Conservation (phyloP, 768 basidiomycete genomes). For the Plicaturopsis crispa region DNA sequence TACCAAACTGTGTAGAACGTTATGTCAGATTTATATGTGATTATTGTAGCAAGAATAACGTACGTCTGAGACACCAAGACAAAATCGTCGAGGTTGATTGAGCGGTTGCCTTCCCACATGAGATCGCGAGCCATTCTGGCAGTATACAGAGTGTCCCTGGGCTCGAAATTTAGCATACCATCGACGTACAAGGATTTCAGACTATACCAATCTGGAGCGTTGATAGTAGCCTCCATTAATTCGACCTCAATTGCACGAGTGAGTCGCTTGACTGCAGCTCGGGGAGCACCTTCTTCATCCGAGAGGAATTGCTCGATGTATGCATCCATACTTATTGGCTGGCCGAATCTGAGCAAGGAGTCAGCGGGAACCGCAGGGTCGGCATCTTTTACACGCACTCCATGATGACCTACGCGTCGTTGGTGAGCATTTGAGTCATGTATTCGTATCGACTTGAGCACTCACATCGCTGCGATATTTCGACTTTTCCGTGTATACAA, state of each 20-base stretch:
- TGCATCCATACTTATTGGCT: constrained; percentile 66
- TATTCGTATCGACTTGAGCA: too few relatives aligned
- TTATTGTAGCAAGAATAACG: constrained; percentile 20
- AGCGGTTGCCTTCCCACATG: constrained; percentile 80
- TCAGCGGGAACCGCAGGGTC: constrained; percentile 6
- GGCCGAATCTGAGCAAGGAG: constrained; percentile 59
- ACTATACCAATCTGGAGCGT: constrained; percentile 88
- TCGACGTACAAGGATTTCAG: constrained; percentile 5
- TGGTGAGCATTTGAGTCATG: too few relatives aligned
- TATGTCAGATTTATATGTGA: constrained; percentile 8
- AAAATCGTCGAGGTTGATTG: constrained; percentile 75
- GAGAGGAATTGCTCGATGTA: constrained; percentile 78
- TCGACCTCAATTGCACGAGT: constrained; percentile 67
- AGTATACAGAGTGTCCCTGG: constrained; percentile 83
- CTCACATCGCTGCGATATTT: constrained; percentile 89
- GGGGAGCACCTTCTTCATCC: constrained; percentile 54
- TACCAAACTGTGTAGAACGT: constrained; percentile 52
- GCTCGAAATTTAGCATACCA: background rate
- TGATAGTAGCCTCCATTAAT: constrained; percentile 73
- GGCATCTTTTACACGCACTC: constrained; percentile 38
- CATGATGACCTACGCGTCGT: constrained; percentile 51
- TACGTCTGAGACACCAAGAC: constrained; percentile 88
- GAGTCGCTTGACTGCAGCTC: constrained; percentile 80
- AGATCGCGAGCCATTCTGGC: constrained; percentile 91
- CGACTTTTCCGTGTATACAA: constrained; percentile 93